Evolutionary conservation across 2,329 filamentous ascomycete genomes (phyloP).

Genomic region (Ceratocystis diversiconidia): DNA sequence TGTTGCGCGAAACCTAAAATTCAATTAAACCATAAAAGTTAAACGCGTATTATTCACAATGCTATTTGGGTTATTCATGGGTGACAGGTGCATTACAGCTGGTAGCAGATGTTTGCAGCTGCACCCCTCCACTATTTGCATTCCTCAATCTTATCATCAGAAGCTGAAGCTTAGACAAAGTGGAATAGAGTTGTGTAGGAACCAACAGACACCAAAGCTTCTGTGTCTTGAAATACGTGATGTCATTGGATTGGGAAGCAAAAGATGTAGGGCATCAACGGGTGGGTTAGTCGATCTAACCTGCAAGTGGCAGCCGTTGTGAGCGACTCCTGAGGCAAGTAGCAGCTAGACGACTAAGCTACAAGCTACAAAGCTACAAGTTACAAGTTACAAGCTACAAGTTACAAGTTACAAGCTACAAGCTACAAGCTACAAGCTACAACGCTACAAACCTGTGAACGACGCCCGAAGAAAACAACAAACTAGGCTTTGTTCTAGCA

Average conservation of each 20-base stretch:
- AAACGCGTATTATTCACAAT: neutral
- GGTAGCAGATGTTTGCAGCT: neutral
- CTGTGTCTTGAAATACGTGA: neutral
- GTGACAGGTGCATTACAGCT: neutral
- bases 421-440: no score
- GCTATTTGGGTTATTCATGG: no score
- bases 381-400: neutral
- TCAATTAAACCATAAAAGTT: slow-evolving; percentile 17
- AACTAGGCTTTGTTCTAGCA: no score
- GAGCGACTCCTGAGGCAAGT: no score
- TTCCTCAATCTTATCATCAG: neutral
- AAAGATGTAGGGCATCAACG: neutral
- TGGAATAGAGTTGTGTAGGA: neutral
- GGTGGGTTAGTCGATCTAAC: no score
- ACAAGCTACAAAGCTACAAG: neutral
- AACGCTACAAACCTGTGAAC: no score
- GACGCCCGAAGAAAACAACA: no score
- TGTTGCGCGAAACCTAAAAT: slow-evolving; percentile 1
- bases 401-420: neutral
- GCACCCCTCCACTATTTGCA: neutral
- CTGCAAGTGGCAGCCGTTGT: no score
- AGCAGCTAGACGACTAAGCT: neutral
- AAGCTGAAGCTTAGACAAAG: neutral
- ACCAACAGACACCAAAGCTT: neutral
- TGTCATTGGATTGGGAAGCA: neutral